Conservation (phyloP, 441 rosid species). For the Capsella rubella region DNA sequence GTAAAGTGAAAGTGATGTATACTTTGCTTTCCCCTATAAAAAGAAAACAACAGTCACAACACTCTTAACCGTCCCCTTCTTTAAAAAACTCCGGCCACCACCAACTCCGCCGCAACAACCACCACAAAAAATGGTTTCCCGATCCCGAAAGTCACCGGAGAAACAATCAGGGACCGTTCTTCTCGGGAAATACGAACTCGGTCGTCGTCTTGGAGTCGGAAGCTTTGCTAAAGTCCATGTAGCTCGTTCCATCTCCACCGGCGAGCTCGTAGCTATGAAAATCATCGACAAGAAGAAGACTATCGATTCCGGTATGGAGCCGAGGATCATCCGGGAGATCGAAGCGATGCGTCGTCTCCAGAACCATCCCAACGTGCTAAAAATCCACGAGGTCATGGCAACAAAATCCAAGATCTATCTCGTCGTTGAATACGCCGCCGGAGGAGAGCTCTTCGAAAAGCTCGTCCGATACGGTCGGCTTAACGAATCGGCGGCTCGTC, state of each 20-base stretch:
- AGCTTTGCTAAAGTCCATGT: slow-evolving; percentile 73
- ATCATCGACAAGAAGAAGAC: slow-evolving; percentile 60
- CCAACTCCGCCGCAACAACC: background rate
- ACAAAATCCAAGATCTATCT: slow-evolving; percentile 80
- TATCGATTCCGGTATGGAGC: slow-evolving; percentile 62
- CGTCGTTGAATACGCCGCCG: slow-evolving; percentile 77
- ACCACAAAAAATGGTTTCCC: slow-evolving; percentile 37
- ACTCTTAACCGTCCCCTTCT: background rate
- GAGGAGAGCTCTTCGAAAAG: slow-evolving; percentile 74
- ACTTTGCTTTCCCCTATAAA: slow-evolving; percentile 21
- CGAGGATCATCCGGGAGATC: slow-evolving; percentile 71
- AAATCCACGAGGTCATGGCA: slow-evolving; percentile 92
- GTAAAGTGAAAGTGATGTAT: background rate
- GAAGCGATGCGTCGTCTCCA: slow-evolving; percentile 86
- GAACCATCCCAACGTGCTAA: slow-evolving; percentile 75
- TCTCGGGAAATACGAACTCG: slow-evolving; percentile 71
- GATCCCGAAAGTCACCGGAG: slow-evolving; percentile 20
- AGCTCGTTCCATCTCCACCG: slow-evolving; percentile 53
- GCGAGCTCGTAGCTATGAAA: slow-evolving; percentile 54
- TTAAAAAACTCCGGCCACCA: background rate
- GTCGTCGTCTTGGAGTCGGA: slow-evolving; percentile 72
- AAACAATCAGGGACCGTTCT: slow-evolving; percentile 41
- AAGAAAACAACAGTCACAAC: slow-evolving; percentile 10
- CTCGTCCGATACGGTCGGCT: slow-evolving; percentile 60
- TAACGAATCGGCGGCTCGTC: slow-evolving; percentile 58